Base-by-base conservation (phyloP, 2,329 filamentous ascomycete genomes). In the Cytospora paraplurivora region DNA sequence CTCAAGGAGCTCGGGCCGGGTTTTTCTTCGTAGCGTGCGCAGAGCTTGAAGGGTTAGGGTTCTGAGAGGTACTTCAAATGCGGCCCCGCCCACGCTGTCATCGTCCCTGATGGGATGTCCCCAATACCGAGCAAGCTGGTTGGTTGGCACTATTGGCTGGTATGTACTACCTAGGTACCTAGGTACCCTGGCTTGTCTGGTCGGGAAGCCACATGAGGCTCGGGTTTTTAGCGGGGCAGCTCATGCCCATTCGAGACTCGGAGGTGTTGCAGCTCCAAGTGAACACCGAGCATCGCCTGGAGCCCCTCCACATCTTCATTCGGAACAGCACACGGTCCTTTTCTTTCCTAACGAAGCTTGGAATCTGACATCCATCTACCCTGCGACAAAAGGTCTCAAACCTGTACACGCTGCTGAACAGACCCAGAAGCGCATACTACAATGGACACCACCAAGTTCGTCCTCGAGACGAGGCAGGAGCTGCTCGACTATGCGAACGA, bases 401-500 rank as follows among this genome's bases (percentile, higher is more conserved):
- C 37, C 34, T 47, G 49, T 50, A 27, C 4, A 50, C 19, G 49
- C 32, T 17, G 35, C 27, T n/a, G 19, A 27, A 50, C 21, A n/a
- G 4, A 5, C 19, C 17, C 5, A 34, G 10, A 21, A 41, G 33
- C 32, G 50, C 34, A n/a, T 15, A 54, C 53, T 56, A 71, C 63
- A 66, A 97, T 98, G 94, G 92, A 97, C 68, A 92, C 98, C 76
- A 98, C 95, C 62, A 86, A 86, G 69, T 93, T 92, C 68, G 81
- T 98, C 69, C 85, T 93, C 72, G 86, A 88, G 59, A 88, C 90
- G 68, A 85, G 95, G 67, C 91, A 96, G 75, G 86, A 91, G 72
- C 92, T 92, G 44, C 88, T 97, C 58, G 85, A 96, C 35, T 88
- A 95, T 68, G 93, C 93, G 70, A 66, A 66, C 15, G 93, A 97